Evolutionary conservation across 176 grass and related monocot species (phyloP), one percentile per base, ranked within the genome.

Genomic region (Juncus inflexus): DNA sequence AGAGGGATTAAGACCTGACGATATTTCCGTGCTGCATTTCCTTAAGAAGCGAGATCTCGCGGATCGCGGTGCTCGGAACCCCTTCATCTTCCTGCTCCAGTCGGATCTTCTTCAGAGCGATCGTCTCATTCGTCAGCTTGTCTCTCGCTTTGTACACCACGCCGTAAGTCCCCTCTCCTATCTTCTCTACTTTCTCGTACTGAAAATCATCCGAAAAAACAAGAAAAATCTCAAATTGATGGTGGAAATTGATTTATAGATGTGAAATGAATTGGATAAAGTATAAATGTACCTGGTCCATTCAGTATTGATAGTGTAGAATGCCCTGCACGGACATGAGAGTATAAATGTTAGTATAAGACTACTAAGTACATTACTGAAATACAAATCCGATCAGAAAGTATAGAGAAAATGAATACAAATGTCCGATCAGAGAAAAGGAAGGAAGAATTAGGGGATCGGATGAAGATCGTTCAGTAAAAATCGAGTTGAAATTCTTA

Each of bases 181-280:
- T 95, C 86, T 95, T 95, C 81, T 95, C 90, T 76, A 40, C 39
- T 74, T 95, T 95, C 90, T 95, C 90, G 65, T 95, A 95, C 90
- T 95, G 19, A 28, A 72, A 77, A 56, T 58, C 78, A 40, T 9
- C 12, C 7, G 3, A 5, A 16, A 57, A 76, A 37, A 14, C 49
- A 15, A 5, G 2, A 5, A 16, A 57, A 76, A 37, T 11, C 49
- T 11, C 41, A 40, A 61, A 76, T 55, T 64, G 6, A 76, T 47
- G 42, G 14, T 51, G 12, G 7, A 70, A 70, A 35, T 28, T 13
- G 12, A 15, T 69, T 9, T 9, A 42, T 62, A 0, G 41, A 19
- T 60, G 81, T 50, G 11, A 41, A 40, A 49, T 0, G 68, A 37
- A 60, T 50, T 63, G 54, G 73, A 77, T 72, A 70, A 67, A 68